phyloP scores from a whole-genome alignment of 2,329 filamentous ascomycete genomes.

The Fusarium pseudonygamai region DNA sequence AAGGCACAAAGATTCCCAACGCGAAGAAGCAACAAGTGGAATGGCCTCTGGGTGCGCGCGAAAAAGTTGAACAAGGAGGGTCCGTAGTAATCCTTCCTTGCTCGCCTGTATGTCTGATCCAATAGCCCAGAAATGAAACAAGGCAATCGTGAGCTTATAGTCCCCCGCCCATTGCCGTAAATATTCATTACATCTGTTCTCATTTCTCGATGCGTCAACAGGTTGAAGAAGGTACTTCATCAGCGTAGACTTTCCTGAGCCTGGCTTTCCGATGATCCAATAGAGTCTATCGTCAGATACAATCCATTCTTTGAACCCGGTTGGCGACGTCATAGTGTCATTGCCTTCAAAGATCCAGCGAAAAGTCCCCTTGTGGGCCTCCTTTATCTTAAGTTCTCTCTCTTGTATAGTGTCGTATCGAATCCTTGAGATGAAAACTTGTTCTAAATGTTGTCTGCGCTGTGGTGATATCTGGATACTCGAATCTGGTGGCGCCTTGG shows the following conservation, averaged over 20 bases:
- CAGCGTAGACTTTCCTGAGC: slow-evolving; percentile 6
- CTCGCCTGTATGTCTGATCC: slow-evolving; percentile 3
- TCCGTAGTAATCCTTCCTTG: neutral
- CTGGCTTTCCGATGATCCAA: slow-evolving; percentile 27
- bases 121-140: slow-evolving; percentile 28
- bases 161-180: neutral
- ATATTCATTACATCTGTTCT: neutral
- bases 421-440: neutral
- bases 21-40: neutral
- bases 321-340: accelerated
- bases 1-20: slow-evolving; percentile 15
- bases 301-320: slow-evolving; percentile 13
- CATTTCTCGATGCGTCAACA: accelerated
- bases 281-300: neutral
- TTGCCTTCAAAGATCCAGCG: slow-evolving; percentile 4
- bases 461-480: neutral
- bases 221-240: slow-evolving; percentile 15
- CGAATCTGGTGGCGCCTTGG: accelerated
- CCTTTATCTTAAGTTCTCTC: slow-evolving; percentile 9
- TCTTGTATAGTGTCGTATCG: slow-evolving; percentile 16
- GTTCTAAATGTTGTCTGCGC: neutral
- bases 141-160: neutral
- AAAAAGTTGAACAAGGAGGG: slow-evolving; percentile 10
- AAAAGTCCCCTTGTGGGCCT: slow-evolving; percentile 15
- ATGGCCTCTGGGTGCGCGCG: neutral